Base-by-base conservation (phyloP, 352 stramenopile species). In the Globisporangium paroecandrum region DNA sequence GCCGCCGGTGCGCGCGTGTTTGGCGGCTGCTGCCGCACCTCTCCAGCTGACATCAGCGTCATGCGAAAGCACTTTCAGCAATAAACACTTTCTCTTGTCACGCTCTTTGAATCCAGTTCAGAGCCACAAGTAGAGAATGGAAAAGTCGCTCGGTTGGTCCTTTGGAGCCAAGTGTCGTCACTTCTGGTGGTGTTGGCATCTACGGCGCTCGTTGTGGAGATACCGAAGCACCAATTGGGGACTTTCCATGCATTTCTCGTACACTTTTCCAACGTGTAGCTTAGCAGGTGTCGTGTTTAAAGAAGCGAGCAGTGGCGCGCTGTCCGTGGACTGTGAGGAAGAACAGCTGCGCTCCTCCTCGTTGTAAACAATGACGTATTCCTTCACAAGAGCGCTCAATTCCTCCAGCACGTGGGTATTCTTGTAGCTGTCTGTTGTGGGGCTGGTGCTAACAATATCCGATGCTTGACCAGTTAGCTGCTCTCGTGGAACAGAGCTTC, bases 11-110 rank as follows among this genome's bases (percentile, higher is more conserved):
- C 84, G 22, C 81, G 82, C 41, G 82, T 94, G 64, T 89, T 96
- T 59, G 88, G 88, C 9, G 88, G 86, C 51, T 96, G 88, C 73
- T 96, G 88, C 78, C 83, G 88, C 38, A 96, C 88, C 20, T 79
- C 82, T 0, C 86, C 88, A 20, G 69, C 79, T 47, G 85, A 91
- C 65, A 93, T 96, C 66, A 66, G 78, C 58, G 67, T 69, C 47
- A 88, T 93, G 65, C 84, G 79, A 62, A 68, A 77, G 46, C 85
- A 78, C 65, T 91, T 93, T 15, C 13, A 71, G 27, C 41, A 74
- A 49, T 72, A 71, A 43, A 55, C 32, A 32, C 2, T 6, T 1
- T 5, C 27, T 32, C 13, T 24, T 55, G 8, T 25, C 8, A 32
- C 43, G 10, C 20, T 46, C 38, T 54, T 38, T 38, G 7, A 36